Percentiles rank a stretch among this genome's conserved stretches.
phyloP scores from a whole-genome alignment of 2,329 filamentous ascomycete genomes.

The Colletotrichum godetiae region DNA sequence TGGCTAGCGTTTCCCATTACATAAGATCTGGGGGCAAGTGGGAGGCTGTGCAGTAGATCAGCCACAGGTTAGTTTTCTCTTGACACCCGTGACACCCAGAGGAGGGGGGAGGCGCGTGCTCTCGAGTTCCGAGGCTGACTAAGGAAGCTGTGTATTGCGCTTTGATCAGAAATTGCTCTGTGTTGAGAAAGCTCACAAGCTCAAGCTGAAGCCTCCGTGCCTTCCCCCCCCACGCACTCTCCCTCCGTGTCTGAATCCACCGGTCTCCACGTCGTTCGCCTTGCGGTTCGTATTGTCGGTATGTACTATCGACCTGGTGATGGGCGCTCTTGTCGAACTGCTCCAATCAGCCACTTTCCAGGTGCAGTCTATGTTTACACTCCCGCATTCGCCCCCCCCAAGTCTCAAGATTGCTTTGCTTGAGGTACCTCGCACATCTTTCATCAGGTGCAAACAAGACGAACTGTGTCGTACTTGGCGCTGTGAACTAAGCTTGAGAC shows the following conservation, averaged over 20 bases:
- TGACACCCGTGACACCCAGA: no score
- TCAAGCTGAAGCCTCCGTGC: neutral
- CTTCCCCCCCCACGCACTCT: neutral
- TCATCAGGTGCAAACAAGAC: no score
- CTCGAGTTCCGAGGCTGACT: neutral
- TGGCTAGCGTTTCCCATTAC: neutral
- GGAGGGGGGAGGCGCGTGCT: no score
- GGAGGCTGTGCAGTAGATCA: no score
- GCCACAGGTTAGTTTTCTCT: no score
- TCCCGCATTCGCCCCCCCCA: neutral
- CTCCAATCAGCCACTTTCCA: neutral
- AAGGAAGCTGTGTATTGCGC: neutral
- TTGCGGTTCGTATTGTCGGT: constrained; percentile 5
- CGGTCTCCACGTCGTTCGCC: constrained; percentile 3
- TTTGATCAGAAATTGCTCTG: neutral
- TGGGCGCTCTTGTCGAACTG: neutral
- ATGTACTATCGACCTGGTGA: neutral
- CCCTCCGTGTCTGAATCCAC: neutral
- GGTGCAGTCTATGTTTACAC: no score
- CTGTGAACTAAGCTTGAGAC: neutral
- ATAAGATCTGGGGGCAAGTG: no score
- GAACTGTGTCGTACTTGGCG: neutral
- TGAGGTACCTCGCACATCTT: neutral
- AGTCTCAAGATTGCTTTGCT: neutral
- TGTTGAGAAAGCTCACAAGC: neutral